Conservation (phyloP, 768 basidiomycete species). For the Suillus decipiens region DNA sequence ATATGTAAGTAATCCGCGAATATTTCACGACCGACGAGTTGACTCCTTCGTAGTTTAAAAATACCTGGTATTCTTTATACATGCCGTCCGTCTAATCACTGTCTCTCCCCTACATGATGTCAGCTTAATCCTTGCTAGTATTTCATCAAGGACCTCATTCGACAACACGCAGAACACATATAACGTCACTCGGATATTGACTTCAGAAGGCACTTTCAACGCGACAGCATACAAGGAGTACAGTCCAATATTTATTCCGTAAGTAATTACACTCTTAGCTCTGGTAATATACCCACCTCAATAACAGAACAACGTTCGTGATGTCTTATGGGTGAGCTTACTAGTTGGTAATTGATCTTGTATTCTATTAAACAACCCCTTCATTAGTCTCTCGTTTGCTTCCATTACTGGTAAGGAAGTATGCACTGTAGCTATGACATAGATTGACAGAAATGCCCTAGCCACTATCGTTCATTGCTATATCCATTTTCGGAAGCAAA, state of each 20-base stretch:
- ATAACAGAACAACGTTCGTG: constrained; percentile 25
- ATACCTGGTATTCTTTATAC: constrained; percentile 58
- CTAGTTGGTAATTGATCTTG: not conserved
- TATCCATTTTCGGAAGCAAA: constrained; percentile 78
- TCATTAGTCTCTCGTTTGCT: constrained; percentile 77
- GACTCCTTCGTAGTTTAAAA: constrained; percentile 48
- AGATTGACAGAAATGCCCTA: constrained; percentile 11
- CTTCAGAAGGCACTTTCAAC: constrained; percentile 53
- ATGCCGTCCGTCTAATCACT: constrained; percentile 48
- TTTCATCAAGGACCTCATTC: constrained; percentile 62
- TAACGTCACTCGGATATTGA: constrained; percentile 60
- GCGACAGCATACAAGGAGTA: constrained; percentile 53
- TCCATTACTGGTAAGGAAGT: constrained; percentile 64
- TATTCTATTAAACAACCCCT: constrained; percentile 27
- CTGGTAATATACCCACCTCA: constrained; percentile 11
- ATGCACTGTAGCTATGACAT: not conserved
- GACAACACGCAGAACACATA: constrained; percentile 60
- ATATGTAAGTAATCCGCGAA: constrained; percentile 53
- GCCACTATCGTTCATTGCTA: constrained; percentile 34
- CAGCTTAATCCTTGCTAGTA: constrained; percentile 31
- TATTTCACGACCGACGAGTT: constrained; percentile 25
- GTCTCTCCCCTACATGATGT: not conserved
- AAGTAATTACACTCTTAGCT: constrained; percentile 17
- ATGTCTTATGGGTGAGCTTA: constrained; percentile 33
- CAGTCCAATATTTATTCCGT: constrained; percentile 61